Percentiles rank a stretch among this genome's conserved stretches.
Conservation (phyloP, 768 basidiomycete genomes). For the Pulveroboletus frians region DNA sequence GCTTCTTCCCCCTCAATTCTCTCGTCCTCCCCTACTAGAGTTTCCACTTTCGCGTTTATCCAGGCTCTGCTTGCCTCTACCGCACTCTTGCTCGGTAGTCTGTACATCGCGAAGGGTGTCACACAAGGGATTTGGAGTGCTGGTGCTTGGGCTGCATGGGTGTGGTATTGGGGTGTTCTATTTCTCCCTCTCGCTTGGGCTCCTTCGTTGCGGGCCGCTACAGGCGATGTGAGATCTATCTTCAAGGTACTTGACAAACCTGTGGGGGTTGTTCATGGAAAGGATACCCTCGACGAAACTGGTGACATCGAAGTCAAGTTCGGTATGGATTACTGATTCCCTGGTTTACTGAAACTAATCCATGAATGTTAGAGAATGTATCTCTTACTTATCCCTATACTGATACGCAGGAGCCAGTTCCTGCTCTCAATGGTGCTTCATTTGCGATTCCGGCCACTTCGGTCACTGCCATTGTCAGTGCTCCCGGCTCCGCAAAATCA, state of each 20-base stretch:
- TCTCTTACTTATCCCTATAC: constrained; percentile 64
- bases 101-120: constrained; percentile 26
- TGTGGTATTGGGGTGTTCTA: constrained; percentile 28
- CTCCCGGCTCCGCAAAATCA: constrained; percentile 77
- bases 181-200: constrained; percentile 32
- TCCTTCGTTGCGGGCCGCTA: constrained; percentile 59
- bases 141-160: constrained; percentile 27
- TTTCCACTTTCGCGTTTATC: constrained; percentile 30
- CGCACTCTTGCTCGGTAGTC: constrained; percentile 70
- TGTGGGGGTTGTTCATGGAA: constrained; percentile 78
- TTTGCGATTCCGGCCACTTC: constrained; percentile 86
- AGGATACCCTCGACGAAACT: constrained; percentile 68
- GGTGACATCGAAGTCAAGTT: constrained; percentile 82
- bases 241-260: constrained; percentile 77
- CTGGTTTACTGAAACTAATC: not conserved
- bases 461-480: constrained; percentile 86
- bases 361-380: constrained; percentile 59
- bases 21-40: constrained; percentile 3
- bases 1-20: constrained; percentile 5
- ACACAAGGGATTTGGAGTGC: constrained; percentile 26
- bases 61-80: constrained; percentile 80
- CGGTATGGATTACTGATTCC: constrained; percentile 40
- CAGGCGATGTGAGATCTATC: constrained; percentile 75
- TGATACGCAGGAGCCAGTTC: constrained; percentile 50
- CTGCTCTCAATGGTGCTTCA: constrained; percentile 70